A percentile compares a stretch with the other conserved stretches of the same genome.
Conservation (phyloP, 2,329 filamentous ascomycete species). For the Colletotrichum cereale region DNA sequence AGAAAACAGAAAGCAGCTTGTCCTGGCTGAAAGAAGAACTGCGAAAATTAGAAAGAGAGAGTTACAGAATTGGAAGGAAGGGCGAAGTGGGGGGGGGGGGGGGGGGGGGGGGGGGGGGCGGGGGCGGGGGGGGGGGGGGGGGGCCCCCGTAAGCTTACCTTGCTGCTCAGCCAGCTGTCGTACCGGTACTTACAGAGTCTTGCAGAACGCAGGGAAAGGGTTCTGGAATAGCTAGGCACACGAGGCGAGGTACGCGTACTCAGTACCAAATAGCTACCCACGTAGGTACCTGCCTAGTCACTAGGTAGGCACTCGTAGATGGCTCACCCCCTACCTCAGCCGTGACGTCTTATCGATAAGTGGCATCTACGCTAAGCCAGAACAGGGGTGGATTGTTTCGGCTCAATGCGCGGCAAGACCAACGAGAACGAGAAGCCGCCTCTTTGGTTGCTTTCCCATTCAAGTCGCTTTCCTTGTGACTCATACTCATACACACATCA, state of each 20-base stretch:
- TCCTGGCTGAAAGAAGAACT: not conserved
- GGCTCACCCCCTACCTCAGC: not conserved
- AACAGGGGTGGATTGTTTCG: conserved; percentile 26
- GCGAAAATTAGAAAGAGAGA: not conserved
- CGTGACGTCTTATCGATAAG: conserved; percentile 36
- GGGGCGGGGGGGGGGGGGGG: not conserved
- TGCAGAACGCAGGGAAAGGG: not conserved
- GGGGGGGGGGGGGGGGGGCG: not conserved
- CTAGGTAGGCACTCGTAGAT: not conserved
- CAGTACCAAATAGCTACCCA: too few species aligned
- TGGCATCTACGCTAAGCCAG: conserved; percentile 21
- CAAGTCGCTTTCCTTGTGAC: conserved; percentile 19
- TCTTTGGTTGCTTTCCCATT: conserved; percentile 3
- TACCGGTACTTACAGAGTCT: conserved; percentile 7
- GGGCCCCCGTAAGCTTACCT: not conserved
- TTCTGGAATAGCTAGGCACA: too few species aligned
- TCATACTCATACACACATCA: conserved; percentile 17
- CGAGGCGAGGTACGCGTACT: too few species aligned
- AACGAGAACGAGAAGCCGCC: conserved; percentile 23
- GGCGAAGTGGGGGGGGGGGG: not conserved
- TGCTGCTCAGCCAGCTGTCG: not conserved
- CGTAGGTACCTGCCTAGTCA: too few species aligned
- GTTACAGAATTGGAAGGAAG: not conserved
- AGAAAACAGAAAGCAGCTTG: not conserved
- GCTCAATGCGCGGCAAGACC: conserved; percentile 16